These are phyloP conservation scores for Blastobotrys parvus DNA, from an alignment of 805 yeast genomes.

Conservation along the genomic window DNA sequence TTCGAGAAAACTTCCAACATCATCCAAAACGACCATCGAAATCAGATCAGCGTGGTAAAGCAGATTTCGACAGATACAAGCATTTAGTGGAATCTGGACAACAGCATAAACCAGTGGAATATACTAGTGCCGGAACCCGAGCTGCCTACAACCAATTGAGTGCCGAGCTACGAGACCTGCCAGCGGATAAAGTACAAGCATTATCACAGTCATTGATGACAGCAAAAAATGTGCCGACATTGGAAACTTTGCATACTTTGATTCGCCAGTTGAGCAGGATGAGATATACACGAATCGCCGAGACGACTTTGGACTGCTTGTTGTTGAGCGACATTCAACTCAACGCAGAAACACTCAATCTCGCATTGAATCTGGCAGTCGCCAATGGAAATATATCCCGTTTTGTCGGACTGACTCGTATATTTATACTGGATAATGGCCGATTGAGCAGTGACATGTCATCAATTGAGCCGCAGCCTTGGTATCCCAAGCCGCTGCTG, in stretches of 20 bases:
- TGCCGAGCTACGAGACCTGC: conserved; percentile 6
- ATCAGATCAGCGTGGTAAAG: no score
- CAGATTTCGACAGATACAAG: not conserved
- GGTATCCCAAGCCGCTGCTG: not conserved
- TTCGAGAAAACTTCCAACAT: conserved; percentile 4
- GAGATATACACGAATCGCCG: conserved; percentile 20
- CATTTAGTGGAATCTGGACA: conserved; percentile 6
- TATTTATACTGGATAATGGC: no score
- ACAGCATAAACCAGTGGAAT: conserved; percentile 3
- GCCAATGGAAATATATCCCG: conserved; percentile 4
- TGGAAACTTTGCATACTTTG: conserved; percentile 19
- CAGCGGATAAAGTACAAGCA: conserved; percentile 12
- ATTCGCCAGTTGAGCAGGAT: conserved; percentile 18
- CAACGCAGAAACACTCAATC: conserved; percentile 9
- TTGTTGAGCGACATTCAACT: conserved; percentile 16
- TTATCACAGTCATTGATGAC: conserved; percentile 17
- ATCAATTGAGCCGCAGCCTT: not conserved
- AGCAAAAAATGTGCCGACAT: conserved; percentile 18
- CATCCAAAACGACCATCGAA: not conserved
- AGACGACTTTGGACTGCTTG: conserved; percentile 21
- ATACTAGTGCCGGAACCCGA: not conserved
- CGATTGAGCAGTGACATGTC: not conserved
- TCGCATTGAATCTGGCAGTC: conserved; percentile 12
- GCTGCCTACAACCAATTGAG: conserved; percentile 4
- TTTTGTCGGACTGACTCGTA: conserved; percentile 9